Evolutionary conservation across 1,139 yeast species (phyloP).

Genomic region (Yamadazyma membranifaciens): DNA sequence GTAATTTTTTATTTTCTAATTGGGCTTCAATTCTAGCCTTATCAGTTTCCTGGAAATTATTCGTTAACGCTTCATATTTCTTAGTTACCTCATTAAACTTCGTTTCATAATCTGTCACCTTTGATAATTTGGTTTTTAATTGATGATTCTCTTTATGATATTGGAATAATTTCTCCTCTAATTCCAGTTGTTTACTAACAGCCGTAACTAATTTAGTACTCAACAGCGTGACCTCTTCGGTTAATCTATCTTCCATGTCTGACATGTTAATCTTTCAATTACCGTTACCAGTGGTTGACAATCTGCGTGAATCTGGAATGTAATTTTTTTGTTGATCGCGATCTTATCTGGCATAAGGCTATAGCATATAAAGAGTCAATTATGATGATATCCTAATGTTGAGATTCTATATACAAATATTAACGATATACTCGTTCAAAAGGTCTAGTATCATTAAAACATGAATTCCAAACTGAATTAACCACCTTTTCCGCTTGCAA

Average conservation of each 20-base stretch:
- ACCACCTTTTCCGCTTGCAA: slow-evolving; percentile 81
- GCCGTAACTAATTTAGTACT: slow-evolving; percentile 63
- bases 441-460: slow-evolving; percentile 94
- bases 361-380: too few relatives aligned
- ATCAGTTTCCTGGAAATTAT: slow-evolving; percentile 31
- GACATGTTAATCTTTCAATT: neutral
- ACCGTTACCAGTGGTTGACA: neutral
- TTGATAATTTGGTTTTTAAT: slow-evolving; percentile 21
- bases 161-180: slow-evolving; percentile 43
- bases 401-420: neutral
- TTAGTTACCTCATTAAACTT: slow-evolving; percentile 31
- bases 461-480: slow-evolving; percentile 85
- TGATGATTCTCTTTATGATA: slow-evolving; percentile 31
- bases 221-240: slow-evolving; percentile 54
- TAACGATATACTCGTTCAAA: slow-evolving; percentile 75
- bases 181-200: slow-evolving; percentile 54
- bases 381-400: too few relatives aligned
- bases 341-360: too few relatives aligned
- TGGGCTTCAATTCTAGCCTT: slow-evolving; percentile 51
- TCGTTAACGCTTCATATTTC: slow-evolving; percentile 29
- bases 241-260: slow-evolving; percentile 32
- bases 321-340: neutral
- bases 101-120: slow-evolving; percentile 18
- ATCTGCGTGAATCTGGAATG: slow-evolving; percentile 1
- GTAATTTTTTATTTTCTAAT: slow-evolving; percentile 54